Evolutionary conservation across 2,329 filamentous ascomycete species (phyloP), one percentile per base, ranked within the genome.

Genomic region (Zasmidium angulare): DNA sequence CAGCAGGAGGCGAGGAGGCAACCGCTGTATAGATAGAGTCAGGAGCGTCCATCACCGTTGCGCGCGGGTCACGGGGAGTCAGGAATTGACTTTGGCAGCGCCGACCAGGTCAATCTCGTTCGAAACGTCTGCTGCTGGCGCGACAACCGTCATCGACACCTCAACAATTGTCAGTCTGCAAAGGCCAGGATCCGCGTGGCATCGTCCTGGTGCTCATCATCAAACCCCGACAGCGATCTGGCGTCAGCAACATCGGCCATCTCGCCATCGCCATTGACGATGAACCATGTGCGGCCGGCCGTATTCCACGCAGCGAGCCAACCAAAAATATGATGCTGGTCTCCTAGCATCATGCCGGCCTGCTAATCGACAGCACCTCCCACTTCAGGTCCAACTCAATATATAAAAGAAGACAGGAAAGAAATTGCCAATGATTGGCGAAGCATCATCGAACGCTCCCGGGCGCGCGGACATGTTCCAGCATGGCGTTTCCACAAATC

Each of bases 121-220:
- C 52, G 43, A 54, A 54, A 47, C 52, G 52, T 54, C 52, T 56
- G 53, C 24, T 56, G 53, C 19, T 55, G 46, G 53, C 51, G 22
- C 21, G 51, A 21, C 36, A 43, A 26, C 19, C 36, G 20, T 24
- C 31, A 23, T 43, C 51, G n/a, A 53, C 50, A n/a, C n/a, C n/a
- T n/a, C n/a, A n/a, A n/a, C n/a, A n/a, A n/a, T n/a, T n/a, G n/a
- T n/a, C n/a, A 36, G 1, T 19, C 24, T 40, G 24, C 36, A 17
- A 14, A 36, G 50, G 11, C 50, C 50, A 53, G 50, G 50, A 53
- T 53, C 31, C 51, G 51, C 51, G 4, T 46, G 11, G 6, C 26
- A 29, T 29, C 11, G 26, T 29, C 11, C 26, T 29, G 29, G 6
- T 43, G 36, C 36, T 43, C 36, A 43, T 43, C 36, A 43, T 43